Evolutionary conservation across 768 basidiomycete species (phyloP).

Genomic region (Tulasnella sp.): DNA sequence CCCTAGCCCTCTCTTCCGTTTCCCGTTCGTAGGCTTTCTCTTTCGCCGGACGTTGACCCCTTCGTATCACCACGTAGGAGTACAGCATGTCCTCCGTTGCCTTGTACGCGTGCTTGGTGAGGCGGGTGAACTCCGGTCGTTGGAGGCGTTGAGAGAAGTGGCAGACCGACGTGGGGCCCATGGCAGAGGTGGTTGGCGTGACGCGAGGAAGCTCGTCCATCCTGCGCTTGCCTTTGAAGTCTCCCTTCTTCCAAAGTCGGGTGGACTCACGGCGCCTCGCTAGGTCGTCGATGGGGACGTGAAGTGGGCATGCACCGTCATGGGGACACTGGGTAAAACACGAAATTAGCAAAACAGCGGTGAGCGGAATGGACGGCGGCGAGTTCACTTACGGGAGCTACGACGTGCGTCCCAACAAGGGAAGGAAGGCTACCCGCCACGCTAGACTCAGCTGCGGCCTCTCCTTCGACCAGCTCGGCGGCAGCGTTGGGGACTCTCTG

Average conservation of each 20-base stretch:
- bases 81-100: constrained; percentile 85
- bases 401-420: constrained; percentile 55
- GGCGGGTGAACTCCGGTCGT: constrained; percentile 71
- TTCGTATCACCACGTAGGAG: constrained; percentile 79
- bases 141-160: constrained; percentile 83
- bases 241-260: constrained; percentile 2
- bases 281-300: constrained; percentile 26
- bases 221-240: constrained; percentile 14
- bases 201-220: constrained; percentile 9
- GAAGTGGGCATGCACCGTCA: constrained; percentile 70
- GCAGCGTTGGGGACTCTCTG: constrained; percentile 38
- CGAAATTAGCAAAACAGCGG: not conserved
- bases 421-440: constrained; percentile 9
- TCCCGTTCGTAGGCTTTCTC: not conserved
- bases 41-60: constrained; percentile 53
- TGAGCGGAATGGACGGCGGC: constrained; percentile 8
- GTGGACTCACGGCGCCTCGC: constrained; percentile 41
- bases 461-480: constrained; percentile 20
- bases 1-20: not conserved
- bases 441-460: constrained; percentile 9
- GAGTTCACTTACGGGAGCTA: constrained; percentile 60
- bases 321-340: constrained; percentile 64
- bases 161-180: constrained; percentile 32
- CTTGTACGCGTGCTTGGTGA: constrained; percentile 72
- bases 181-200: not conserved